Base-by-base conservation (phyloP, 768 basidiomycete genomes). In the Solioccasus polychromus region DNA sequence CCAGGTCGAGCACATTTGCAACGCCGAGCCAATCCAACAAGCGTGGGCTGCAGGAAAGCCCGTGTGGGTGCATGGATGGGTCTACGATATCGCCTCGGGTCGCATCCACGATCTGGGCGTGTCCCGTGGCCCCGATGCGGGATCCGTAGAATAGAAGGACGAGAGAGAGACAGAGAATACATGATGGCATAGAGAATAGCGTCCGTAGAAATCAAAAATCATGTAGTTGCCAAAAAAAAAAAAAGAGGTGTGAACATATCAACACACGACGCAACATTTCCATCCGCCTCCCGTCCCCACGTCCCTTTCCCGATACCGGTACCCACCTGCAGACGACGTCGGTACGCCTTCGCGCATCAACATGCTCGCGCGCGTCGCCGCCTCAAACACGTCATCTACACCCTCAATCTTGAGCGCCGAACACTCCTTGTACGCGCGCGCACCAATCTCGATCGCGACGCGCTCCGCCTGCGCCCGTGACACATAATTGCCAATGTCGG, bases 371-470 rank as follows among this genome's bases (percentile, higher is more conserved):
- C 96, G 76, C 10, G 96, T 98, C 25, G 96, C 96, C 0, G 90
- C 88, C 71, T 99, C 96, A 56, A 98, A 99, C 35, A 97, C 91
- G 56, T 96, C 91, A 66, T 98, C 96, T 12, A 95, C 92, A 43
- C 92, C 92, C 69, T 89, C 85, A 42, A 90, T 88, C 70, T 83
- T 87, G 39, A 94, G 73, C 23, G 92, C 88, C 9, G 88, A 91
- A 58, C 93, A 96, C 64, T 97, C 95, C 64, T 92, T 92, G 74
- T 97, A 98, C 32, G 83, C 87, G 22, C 91, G 80, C 23, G 95
- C 95, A 22, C 94, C 93, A 51, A 98, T 97, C 29, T 73, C 76
- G 24, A 74, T 71, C 3, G 93, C 91, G 18, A 90, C 87, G 25
- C 79, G 77, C 71, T 92, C 87, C 19, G 88, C 95, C 69, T 89